A percentile compares a stretch with the other conserved stretches of the same genome.
These are phyloP conservation scores for Colletotrichum tamarilloi DNA, from an alignment of 2,329 filamentous ascomycete species.

Conservation along the genomic window DNA sequence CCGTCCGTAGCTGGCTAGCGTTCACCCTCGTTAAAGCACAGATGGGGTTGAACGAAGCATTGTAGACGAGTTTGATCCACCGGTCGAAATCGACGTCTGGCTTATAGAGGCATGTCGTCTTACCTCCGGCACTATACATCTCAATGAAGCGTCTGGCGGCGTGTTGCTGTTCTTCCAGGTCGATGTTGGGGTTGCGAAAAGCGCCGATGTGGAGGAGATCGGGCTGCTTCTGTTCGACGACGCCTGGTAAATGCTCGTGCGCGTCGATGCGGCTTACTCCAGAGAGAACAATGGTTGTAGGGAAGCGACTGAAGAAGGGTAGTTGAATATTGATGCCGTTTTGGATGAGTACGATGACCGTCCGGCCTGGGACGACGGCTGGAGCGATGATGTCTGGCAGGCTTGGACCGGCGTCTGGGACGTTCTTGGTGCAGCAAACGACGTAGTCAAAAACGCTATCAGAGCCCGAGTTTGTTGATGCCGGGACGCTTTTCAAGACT, in stretches of 20 bases:
- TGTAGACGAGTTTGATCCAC: constrained; percentile 64
- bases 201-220: constrained; percentile 63
- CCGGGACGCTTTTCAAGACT: constrained; percentile 37
- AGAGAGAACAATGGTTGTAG: constrained; percentile 62
- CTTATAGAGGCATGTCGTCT: constrained; percentile 54
- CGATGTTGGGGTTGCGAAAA: constrained; percentile 53
- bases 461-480: neutral
- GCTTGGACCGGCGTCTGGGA: constrained; percentile 62
- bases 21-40: constrained; percentile 63
- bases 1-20: constrained; percentile 60
- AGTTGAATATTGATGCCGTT: constrained; percentile 74
- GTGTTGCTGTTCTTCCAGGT: constrained; percentile 37
- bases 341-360: constrained; percentile 67
- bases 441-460: constrained; percentile 62
- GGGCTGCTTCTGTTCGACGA: constrained; percentile 62
- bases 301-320: constrained; percentile 61
- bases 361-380: constrained; percentile 61
- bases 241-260: constrained; percentile 57
- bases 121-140: constrained; percentile 59
- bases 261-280: constrained; percentile 65
- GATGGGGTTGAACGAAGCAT: constrained; percentile 63
- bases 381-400: constrained; percentile 60
- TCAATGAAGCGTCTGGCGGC: constrained; percentile 55
- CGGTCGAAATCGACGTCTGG: constrained; percentile 54
- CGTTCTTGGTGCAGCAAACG: constrained; percentile 68